Conservation (phyloP, 2,329 filamentous ascomycete genomes). For the Apiospora saccharicola region DNA sequence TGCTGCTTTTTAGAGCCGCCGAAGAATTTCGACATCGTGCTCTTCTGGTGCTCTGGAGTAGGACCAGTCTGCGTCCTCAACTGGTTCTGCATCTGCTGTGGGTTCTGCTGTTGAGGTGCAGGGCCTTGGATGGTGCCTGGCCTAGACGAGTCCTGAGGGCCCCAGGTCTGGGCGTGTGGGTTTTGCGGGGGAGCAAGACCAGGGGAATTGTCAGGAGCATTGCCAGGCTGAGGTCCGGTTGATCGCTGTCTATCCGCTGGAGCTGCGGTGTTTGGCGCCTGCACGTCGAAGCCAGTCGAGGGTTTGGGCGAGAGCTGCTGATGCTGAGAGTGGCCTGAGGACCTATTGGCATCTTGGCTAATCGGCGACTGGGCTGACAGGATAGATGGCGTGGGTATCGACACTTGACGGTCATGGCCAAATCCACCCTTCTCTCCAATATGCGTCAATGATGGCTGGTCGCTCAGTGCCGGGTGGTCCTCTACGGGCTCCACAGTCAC, state of each 20-base stretch:
- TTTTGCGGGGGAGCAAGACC: background rate
- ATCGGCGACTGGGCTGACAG: conserved; percentile 1
- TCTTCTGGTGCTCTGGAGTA: conserved; percentile 25
- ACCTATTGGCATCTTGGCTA: conserved; percentile 7
- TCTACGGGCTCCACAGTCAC: background rate
- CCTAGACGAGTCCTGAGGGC: background rate
- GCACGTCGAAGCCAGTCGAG: background rate
- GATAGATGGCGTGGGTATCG: background rate
- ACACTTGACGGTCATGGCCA: conserved; percentile 6
- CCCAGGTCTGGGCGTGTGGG: background rate
- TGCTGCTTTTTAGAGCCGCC: conserved; percentile 24
- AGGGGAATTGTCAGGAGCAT: background rate
- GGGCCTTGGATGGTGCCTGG: conserved; percentile 7
- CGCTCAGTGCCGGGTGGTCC: conserved; percentile 8
- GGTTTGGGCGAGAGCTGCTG: conserved; percentile 2
- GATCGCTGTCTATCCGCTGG: background rate
- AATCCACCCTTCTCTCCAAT: background rate
- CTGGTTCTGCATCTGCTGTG: conserved; percentile 19
- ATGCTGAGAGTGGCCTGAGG: background rate
- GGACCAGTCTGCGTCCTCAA: conserved; percentile 3
- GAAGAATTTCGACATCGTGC: conserved; percentile 38
- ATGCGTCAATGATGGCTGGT: conserved; percentile 9
- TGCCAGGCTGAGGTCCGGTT: background rate
- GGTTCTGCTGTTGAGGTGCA: conserved; percentile 22
- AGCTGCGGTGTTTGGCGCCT: background rate